Percentiles rank a stretch among this genome's conserved stretches.
Evolutionary conservation across 2,329 filamentous ascomycete species (phyloP).

Genomic region (Diplodia sapinea): DNA sequence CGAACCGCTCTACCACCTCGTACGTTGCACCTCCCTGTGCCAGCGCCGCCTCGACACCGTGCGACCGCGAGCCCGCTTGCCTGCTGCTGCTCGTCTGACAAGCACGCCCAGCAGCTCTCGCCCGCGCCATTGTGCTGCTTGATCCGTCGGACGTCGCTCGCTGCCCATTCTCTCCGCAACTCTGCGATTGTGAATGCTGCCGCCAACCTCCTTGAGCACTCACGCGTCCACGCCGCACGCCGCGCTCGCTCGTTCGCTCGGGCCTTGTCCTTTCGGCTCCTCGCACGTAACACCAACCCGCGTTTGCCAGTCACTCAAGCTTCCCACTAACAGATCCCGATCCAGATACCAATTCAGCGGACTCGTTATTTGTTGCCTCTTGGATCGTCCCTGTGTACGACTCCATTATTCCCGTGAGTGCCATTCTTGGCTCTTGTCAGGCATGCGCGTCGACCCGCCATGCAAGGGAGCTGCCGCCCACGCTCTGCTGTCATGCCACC

Average conservation of each 20-base stretch:
- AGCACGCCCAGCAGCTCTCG: neutral
- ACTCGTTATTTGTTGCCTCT: constrained; percentile 2
- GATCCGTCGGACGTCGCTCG: constrained; percentile 17
- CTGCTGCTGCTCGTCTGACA: constrained; percentile 24
- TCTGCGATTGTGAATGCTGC: constrained; percentile 7
- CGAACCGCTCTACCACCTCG: neutral
- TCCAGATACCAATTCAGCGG: constrained; percentile 29
- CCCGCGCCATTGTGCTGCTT: constrained; percentile 18
- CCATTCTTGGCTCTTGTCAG: constrained; percentile 30
- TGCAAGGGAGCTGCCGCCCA: constrained; percentile 30
- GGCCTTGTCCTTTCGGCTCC: constrained; percentile 7
- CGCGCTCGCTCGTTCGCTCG: constrained; percentile 1
- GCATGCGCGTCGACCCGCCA: constrained; percentile 30
- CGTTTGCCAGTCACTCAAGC: neutral
- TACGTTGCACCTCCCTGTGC: constrained; percentile 23
- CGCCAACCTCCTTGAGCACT: neutral
- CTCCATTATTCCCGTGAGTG: constrained; percentile 25
- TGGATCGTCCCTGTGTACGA: constrained; percentile 21
- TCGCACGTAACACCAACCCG: constrained; percentile 10
- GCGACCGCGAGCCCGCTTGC: constrained; percentile 19
- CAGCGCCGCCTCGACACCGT: constrained; percentile 22
- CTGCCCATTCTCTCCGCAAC: neutral
- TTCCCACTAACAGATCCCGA: constrained; percentile 5
- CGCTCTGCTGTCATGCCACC: constrained; percentile 30
- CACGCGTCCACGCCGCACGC: neutral